Evolutionary conservation across 768 basidiomycete genomes (phyloP).

Genomic region (Scleroderma citrinum): DNA sequence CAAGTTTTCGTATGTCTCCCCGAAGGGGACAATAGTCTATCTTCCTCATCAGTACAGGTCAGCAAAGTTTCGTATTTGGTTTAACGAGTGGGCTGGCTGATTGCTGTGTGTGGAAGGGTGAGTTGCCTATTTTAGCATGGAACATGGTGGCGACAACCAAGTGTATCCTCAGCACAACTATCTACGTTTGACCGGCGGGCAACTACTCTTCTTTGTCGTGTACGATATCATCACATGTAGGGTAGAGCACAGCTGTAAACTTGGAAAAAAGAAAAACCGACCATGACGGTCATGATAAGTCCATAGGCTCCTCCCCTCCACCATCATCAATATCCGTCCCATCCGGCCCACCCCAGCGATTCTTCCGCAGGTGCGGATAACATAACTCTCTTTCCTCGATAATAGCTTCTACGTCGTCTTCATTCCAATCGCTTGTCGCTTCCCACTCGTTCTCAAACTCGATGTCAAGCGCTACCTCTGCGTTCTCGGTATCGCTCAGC

Average conservation of each 20-base stretch:
- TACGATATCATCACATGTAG: too few relatives aligned
- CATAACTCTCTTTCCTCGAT: constrained; percentile 67
- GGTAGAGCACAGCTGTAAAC: too few relatives aligned
- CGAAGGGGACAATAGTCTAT: constrained; percentile 59
- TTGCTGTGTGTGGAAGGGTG: too few relatives aligned
- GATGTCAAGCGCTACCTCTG: constrained; percentile 62
- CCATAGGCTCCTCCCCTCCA: constrained; percentile 37
- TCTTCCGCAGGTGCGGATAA: constrained; percentile 39
- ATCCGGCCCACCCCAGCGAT: not conserved
- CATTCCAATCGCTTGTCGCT: constrained; percentile 86
- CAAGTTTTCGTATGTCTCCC: constrained; percentile 98
- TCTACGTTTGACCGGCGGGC: too few relatives aligned
- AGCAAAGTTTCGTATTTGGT: constrained; percentile 32
- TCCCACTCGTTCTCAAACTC: constrained; percentile 92
- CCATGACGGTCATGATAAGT: constrained; percentile 31
- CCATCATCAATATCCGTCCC: constrained; percentile 29
- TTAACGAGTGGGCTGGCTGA: too few relatives aligned
- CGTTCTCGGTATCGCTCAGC: constrained; percentile 38
- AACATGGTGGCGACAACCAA: too few relatives aligned
- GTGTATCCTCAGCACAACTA: too few relatives aligned
- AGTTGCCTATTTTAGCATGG: too few relatives aligned
- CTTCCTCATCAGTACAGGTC: too few relatives aligned
- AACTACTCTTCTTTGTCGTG: too few relatives aligned
- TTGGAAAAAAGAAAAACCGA: too few relatives aligned
- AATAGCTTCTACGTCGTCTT: constrained; percentile 76